Evolutionary conservation across 257 asterid genomes (phyloP), one percentile per base, ranked within the genome.

Genomic region (Penstemon newberryi): DNA sequence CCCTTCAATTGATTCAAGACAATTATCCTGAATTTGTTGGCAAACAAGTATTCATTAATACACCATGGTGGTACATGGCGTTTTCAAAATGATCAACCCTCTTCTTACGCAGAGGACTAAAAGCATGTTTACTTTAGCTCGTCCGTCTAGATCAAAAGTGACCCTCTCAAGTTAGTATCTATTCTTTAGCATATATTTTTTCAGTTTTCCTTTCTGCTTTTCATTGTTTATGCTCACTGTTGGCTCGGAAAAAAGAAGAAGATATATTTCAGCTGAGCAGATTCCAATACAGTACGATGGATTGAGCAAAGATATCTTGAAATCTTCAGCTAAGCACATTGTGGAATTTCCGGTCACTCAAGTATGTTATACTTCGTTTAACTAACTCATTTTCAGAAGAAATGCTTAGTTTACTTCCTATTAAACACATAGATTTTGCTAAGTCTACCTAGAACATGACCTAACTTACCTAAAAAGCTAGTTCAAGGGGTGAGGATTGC

Each of bases 11-110:
- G 65, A 54, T 80, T 64, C 82, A 80, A 52, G 85, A 80, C 40
- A 80, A 80, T 63, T 80, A 80, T 45, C 85, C 85, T 15, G 85
- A 77, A 66, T 80, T 80, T 43, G 75, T 80, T 36, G 77, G 79
- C 38, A 80, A 80, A 64, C 85, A 80, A 78, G 85, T 80, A 64
- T 3, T 79, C 69, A 76, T 79, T 45, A 82, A 82, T 62, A 75
- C 73, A 5, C 87, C 84, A 42, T 74, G 80, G 82, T 71, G 84
- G 84, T 72, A 73, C 66, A 11, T 71, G 70, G 87, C 77, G 13
- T 52, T 73, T 55, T 53, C 70, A 65, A 46, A 40, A 70, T 82
- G 80, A 82, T 76, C 5, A 76, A 79, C 62, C 82, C 87, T 46
- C 73, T 82, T 47, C 36, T 82, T 62, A 77, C 82, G 8, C 77